Base-by-base conservation (phyloP, 192 early-diverging fungal genomes). In the Coemansia sp. region DNA sequence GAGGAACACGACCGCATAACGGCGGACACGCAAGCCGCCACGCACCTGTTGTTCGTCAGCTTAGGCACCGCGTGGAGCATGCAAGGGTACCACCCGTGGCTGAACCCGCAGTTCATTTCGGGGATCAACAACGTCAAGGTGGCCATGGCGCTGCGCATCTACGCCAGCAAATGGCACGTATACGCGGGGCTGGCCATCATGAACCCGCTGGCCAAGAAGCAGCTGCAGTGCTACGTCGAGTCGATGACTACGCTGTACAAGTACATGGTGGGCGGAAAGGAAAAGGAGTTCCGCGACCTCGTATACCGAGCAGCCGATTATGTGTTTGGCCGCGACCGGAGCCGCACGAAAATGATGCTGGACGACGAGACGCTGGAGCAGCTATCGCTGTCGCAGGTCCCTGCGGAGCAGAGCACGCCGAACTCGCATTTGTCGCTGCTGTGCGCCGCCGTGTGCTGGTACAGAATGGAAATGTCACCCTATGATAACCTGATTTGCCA, bases 121-220 rank as follows among this genome's bases (percentile, higher is more conserved):
- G 96, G 95, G 17, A 93, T 99, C 68, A 96, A 99, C 73, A 97
- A 99, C 66, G 95, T 96, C 62, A 99, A 99, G 62, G 90, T 95
- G 17, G 88, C 91, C 60, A 92, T 97, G 86, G 87, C 95, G 9
- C 79, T 99, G 63, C 85, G 96, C 40, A 97, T 99, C 58, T 96
- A 94, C 61, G 89, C 85, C 32, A 92, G 88, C 81, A 99, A 99
- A 70, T 99, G 95, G 95, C 96, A 99, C 67, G 94, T 96, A 9
- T 96, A 96, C 70, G 94, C 92, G 0, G 96, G 95, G 0, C 79
- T 99, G 20, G 96, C 94, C 9, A 90, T 97, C 14, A 82, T 99
- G 81, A 97, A 97, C 69, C 95, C 95, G 6, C 85, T 83, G 63
- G 96, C 95, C 7, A 85, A 85, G 43, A 76, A 77, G 25, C 96